Base-by-base conservation (phyloP, 2,329 filamentous ascomycete genomes). In the Plenodomus biglobosus region DNA sequence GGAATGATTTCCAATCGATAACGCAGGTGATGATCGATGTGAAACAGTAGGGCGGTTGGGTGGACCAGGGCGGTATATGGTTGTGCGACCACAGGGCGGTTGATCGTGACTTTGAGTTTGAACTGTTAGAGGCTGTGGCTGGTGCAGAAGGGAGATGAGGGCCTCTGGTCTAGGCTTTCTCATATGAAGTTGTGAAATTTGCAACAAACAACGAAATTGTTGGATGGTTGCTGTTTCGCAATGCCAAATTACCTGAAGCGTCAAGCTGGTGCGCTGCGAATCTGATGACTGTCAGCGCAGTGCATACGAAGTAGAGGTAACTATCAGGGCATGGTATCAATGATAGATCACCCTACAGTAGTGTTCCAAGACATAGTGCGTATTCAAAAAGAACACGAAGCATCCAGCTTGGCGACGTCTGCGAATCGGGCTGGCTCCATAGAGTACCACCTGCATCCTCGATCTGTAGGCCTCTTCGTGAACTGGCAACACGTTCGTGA, bases 11-110 rank as follows among this genome's bases (percentile, higher is more conserved):
- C 58, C 57, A 61, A 64, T 64, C 51, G 48, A 59, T 43, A 53
- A 43, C 45, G 49, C 42, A 39, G 41, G 35, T 40, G 35, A 40
- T 51, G 45, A 38, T 20, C 27, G 24, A 36, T 34, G 48, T 64
- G 59, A 62, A 64, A 62, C 57, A 50, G 46, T 47, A 43, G 52
- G 51, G 56, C 53, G 46, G 51, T 30, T 58, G 50, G 38, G 34
- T 39, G 40, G 38, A 46, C 40, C 42, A 39, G 30, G 34, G 24
- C 16, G 24, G 39, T 40, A 35, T 30, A 55, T 56, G 40, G 55
- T 46, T 46, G 55, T 58, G 48, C 42, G 42, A 56, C 52, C 38
- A 44, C 24, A n/a, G n/a, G n/a, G 42, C 54, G 52, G 52, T 56
- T 56, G 52, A 56, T 44, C 38, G 46, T 42, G 47, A 53, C 42